Conservation (phyloP, 192 early-diverging fungal genomes). For the Entrophospora sp. region DNA sequence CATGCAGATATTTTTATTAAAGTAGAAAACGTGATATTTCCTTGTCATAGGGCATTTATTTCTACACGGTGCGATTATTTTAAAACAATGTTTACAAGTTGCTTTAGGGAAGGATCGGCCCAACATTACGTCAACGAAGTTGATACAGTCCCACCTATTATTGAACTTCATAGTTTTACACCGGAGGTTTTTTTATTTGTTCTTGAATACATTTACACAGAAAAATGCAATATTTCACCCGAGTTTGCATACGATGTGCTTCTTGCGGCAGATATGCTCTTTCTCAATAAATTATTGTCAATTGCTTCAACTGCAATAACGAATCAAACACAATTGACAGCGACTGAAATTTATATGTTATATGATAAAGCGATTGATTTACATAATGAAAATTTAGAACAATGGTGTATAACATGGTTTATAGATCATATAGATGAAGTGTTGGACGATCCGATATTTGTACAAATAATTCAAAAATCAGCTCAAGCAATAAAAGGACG, state of each 20-base stretch:
- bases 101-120: slow-evolving; percentile 27
- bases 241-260: slow-evolving; percentile 33
- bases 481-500: slow-evolving; percentile 30
- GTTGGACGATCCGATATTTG: slow-evolving; percentile 24
- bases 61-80: slow-evolving; percentile 36
- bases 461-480: slow-evolving; percentile 26
- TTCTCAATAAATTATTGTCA: slow-evolving; percentile 37
- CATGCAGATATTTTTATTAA: slow-evolving; percentile 32
- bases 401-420: slow-evolving; percentile 35
- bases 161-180: slow-evolving; percentile 3
- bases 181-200: slow-evolving; percentile 26
- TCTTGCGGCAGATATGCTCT: slow-evolving; percentile 35
- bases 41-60: slow-evolving; percentile 37
- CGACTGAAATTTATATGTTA: slow-evolving; percentile 24
- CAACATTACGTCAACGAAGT: not conserved
- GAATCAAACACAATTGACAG: not conserved
- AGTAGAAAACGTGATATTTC: slow-evolving; percentile 25
- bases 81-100: slow-evolving; percentile 27
- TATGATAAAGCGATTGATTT: slow-evolving; percentile 32
- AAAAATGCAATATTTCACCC: slow-evolving; percentile 21
- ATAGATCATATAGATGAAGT: slow-evolving; percentile 28
- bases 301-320: slow-evolving; percentile 34
- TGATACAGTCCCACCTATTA: slow-evolving; percentile 6
- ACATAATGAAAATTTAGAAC: slow-evolving; percentile 38
- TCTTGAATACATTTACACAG: slow-evolving; percentile 42